Conservation (phyloP, 2,329 filamentous ascomycete species). For the Pseudogymnoascus verrucosus region DNA sequence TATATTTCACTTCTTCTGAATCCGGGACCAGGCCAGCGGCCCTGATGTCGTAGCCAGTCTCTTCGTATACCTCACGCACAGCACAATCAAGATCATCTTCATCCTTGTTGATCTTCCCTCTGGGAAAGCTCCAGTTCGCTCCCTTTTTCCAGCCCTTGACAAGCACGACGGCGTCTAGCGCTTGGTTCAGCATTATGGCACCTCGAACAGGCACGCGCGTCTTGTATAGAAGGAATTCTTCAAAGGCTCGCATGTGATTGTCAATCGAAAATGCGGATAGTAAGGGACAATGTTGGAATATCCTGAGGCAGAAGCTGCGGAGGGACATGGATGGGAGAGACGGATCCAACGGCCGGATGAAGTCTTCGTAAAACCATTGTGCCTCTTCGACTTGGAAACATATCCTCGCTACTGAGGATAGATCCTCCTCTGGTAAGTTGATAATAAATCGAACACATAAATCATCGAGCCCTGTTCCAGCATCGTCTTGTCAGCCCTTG, state of each 20-base stretch:
- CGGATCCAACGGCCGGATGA: slow-evolving; percentile 84
- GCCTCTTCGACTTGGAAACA: slow-evolving; percentile 99
- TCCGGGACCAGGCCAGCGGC: slow-evolving; percentile 68
- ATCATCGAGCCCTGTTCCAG: slow-evolving; percentile 76
- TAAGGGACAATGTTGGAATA: slow-evolving; percentile 90
- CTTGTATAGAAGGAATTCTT: slow-evolving; percentile 91
- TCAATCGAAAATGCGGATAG: slow-evolving; percentile 72
- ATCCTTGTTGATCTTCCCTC: slow-evolving; percentile 97
- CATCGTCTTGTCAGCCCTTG: slow-evolving; percentile 1
- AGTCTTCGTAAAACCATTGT: slow-evolving; percentile 99
- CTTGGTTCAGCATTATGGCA: slow-evolving; percentile 83
- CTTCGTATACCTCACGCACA: slow-evolving; percentile 88
- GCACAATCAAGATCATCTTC: slow-evolving; percentile 92
- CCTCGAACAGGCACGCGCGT: slow-evolving; percentile 88
- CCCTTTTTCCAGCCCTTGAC: slow-evolving; percentile 98
- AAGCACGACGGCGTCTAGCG: slow-evolving; percentile 89
- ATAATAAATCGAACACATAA: slow-evolving; percentile 97
- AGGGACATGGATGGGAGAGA: slow-evolving; percentile 77
- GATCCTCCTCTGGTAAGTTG: slow-evolving; percentile 86
- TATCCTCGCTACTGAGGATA: slow-evolving; percentile 83
- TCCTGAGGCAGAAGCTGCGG: slow-evolving; percentile 75
- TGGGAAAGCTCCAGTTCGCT: slow-evolving; percentile 91
- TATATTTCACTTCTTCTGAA: slow-evolving; percentile 66
- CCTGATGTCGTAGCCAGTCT: slow-evolving; percentile 81
- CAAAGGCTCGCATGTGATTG: slow-evolving; percentile 74